These are phyloP conservation scores for Metschnikowia similis DNA, from an alignment of 805 yeast species.

Conservation along the genomic window DNA sequence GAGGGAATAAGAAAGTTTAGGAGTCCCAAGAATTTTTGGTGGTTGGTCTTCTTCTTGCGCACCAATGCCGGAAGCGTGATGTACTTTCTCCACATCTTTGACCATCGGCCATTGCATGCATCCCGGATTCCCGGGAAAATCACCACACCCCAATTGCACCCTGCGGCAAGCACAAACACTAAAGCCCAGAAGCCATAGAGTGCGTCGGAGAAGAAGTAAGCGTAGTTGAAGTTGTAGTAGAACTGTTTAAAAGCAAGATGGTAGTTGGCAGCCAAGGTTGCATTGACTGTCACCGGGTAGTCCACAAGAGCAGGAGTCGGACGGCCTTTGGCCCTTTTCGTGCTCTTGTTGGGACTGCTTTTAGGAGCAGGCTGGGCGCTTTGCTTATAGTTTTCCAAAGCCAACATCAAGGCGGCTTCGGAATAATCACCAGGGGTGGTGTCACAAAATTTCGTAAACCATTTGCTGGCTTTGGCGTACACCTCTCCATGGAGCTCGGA, in stretches of 20 bases:
- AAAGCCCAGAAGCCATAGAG: constrained; percentile 14
- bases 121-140: constrained; percentile 12
- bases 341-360: background rate
- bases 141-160: constrained; percentile 13
- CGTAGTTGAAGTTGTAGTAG: constrained; percentile 11
- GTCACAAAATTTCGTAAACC: background rate
- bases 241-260: constrained; percentile 4
- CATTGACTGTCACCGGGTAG: constrained; percentile 9
- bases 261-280: constrained; percentile 1
- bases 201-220: constrained; percentile 9
- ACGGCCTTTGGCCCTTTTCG: background rate
- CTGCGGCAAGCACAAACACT: constrained; percentile 11
- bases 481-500: background rate
- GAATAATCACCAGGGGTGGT: background rate
- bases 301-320: constrained; percentile 3
- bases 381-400: background rate
- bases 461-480: background rate
- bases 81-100: constrained; percentile 33
- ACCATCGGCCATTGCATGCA: constrained; percentile 19
- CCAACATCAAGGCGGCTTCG: background rate
- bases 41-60: constrained; percentile 25
- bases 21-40: constrained; percentile 18
- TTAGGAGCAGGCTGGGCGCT: background rate
- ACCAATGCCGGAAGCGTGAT: constrained; percentile 38
- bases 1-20: constrained; percentile 27